Conservation (phyloP, 2,329 filamentous ascomycete genomes). For the Pseudopithomyces maydicus region DNA sequence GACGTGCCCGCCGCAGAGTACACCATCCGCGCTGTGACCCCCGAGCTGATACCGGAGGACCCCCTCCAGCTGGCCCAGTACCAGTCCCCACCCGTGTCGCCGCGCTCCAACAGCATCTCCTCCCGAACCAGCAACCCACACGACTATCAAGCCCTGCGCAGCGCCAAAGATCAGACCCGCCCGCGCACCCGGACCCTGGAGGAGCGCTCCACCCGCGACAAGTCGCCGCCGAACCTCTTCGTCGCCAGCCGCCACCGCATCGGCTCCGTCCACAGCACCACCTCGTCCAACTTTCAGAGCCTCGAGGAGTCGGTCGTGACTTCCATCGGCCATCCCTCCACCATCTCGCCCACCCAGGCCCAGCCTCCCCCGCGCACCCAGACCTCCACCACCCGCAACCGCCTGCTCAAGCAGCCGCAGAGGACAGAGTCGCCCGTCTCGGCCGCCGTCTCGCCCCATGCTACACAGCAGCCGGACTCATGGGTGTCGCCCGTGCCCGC, state of each 20-base stretch:
- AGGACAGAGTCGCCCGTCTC: constrained; percentile 11
- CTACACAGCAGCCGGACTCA: constrained; percentile 34
- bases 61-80: constrained; percentile 15
- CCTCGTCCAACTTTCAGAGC: constrained; percentile 57
- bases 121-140: constrained; percentile 30
- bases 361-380: constrained; percentile 33
- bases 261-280: constrained; percentile 71
- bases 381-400: constrained; percentile 34
- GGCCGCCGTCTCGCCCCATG: constrained; percentile 15
- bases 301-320: constrained; percentile 47
- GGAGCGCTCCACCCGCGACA: constrained; percentile 48
- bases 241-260: constrained; percentile 65
- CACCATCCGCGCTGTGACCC: constrained; percentile 68
- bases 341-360: constrained; percentile 38
- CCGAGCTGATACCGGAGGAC: constrained; percentile 54
- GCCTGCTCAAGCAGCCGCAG: constrained; percentile 33
- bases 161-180: constrained; percentile 54
- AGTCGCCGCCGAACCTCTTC: constrained; percentile 47
- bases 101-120: constrained; percentile 30
- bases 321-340: constrained; percentile 49
- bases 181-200: constrained; percentile 59
- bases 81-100: constrained; percentile 37
- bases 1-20: constrained; percentile 18
- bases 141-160: constrained; percentile 33
- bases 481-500: constrained; percentile 55